These are phyloP conservation scores for Cyclotella cryptica DNA, from an alignment of 108 stramenopile genomes.

Conservation along the genomic window DNA sequence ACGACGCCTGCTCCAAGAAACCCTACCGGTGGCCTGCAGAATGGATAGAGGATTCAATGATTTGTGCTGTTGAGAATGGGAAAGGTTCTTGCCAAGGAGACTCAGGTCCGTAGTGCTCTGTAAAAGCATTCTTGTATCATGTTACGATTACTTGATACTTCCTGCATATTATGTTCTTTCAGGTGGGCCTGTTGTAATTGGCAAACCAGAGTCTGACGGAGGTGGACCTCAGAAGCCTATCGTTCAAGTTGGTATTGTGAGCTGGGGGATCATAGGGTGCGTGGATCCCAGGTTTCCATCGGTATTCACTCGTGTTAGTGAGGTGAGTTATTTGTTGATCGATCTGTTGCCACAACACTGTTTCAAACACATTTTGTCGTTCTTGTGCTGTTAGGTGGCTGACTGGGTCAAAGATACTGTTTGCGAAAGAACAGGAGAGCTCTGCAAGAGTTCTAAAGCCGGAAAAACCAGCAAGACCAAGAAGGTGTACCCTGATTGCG, in stretches of 20 bases:
- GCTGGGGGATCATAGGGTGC: background rate
- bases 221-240: background rate
- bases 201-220: background rate
- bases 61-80: constrained; percentile 5
- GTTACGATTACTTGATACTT: background rate
- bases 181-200: constrained; percentile 6
- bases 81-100: background rate
- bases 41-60: background rate
- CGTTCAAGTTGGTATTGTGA: constrained; percentile 13
- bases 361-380: too few relatives aligned
- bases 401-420: constrained; percentile 18
- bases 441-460: constrained; percentile 1
- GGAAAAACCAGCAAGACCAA: constrained; percentile 4
- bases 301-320: constrained; percentile 8
- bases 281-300: background rate
- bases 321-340: background rate
- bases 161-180: background rate
- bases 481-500: constrained; percentile 8
- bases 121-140: background rate
- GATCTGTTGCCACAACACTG: too few relatives aligned
- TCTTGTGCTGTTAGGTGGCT: background rate
- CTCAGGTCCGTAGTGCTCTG: background rate
- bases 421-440: constrained; percentile 3
- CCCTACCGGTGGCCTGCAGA: background rate
- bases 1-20: constrained; percentile 3